Base-by-base conservation (phyloP, 1,284 basidiomycete species). In the Pholiota adiposa region DNA sequence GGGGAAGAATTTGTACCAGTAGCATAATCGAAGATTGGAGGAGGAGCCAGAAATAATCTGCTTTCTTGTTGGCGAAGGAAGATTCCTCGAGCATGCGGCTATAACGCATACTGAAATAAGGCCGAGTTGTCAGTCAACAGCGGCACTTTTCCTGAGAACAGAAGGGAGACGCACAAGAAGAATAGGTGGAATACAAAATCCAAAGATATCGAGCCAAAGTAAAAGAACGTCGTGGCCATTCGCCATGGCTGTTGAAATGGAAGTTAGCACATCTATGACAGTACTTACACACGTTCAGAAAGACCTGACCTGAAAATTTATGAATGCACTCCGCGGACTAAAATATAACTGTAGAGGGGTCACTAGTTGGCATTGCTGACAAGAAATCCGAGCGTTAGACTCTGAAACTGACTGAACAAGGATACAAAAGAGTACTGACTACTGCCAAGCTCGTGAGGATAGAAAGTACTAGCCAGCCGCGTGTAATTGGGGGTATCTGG, bases 151-250 rank as follows among this genome's bases (percentile, higher is more conserved):
- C 41, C 40, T 33, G 50, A 46, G 50, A 51, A n/a, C 4, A 41
- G 31, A 29, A 31, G 43, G 27, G 29, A 21, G 1, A 79, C 94
- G 73, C 69, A 96, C 94, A 98, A 96, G 83, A 98, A 98, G 83
- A 98, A 97, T 59, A 99, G 82, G 73, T 98, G 96, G 76, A 99
- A 97, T 59, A 97, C 83, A 64, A 98, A 94, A 72, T 98, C 96
- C n/a, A 98, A 78, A 1, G 91, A 93, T 66, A 98, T 85, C 0
- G 90, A 85, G 9, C 97, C 97, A 75, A 98, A 99, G 78, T 97
- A 99, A 70, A 97, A 89, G 81, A 98, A 98, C 7, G 92, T 96
- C 25, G 96, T 97, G 54, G 92, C 74, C 44, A 89, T 83, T 29
- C 97, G 85, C 96, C 96, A 98, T 63, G 89, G 80, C 92, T 98